Evolutionary conservation across 495 filamentous ascomycete genomes (phyloP).

Genomic region (Podospora pseudoanserina): DNA sequence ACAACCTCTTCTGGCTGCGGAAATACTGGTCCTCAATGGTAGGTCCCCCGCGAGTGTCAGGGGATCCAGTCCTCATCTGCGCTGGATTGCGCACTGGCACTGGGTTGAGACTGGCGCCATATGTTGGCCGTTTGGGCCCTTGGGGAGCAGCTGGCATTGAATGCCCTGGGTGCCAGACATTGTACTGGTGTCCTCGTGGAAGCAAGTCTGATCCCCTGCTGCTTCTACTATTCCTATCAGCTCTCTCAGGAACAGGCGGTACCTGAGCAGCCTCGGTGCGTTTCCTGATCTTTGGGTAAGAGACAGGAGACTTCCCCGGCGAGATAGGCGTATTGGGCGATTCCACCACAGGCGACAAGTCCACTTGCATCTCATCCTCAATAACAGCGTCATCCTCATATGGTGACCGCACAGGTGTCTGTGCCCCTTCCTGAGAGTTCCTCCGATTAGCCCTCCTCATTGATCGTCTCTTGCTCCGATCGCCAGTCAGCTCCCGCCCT

Average conservation of each 20-base stretch:
- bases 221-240: conserved; percentile 1
- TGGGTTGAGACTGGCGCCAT: conserved; percentile 17
- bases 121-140: conserved; percentile 10
- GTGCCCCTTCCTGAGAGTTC: conserved; percentile 26
- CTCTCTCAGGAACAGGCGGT: not conserved
- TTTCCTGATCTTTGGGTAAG: conserved; percentile 41
- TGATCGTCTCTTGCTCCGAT: conserved; percentile 18
- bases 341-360: conserved; percentile 46
- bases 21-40: conserved; percentile 18
- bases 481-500: conserved; percentile 18
- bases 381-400: conserved; percentile 25
- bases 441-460: conserved; percentile 14
- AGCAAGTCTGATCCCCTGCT: conserved; percentile 24
- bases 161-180: conserved; percentile 33
- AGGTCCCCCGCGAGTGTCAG: conserved; percentile 17
- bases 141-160: conserved; percentile 10
- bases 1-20: conserved; percentile 15
- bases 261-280: not conserved
- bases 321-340: conserved; percentile 32
- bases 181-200: conserved; percentile 28
- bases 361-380: conserved; percentile 24
- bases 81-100: conserved; percentile 26
- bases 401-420: conserved; percentile 7
- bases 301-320: conserved; percentile 39
- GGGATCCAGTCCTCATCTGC: conserved; percentile 28